A percentile compares a stretch with the other conserved stretches of the same genome.
Conservation (phyloP, 179 eudicot genomes). For the Silene noctiflora region DNA sequence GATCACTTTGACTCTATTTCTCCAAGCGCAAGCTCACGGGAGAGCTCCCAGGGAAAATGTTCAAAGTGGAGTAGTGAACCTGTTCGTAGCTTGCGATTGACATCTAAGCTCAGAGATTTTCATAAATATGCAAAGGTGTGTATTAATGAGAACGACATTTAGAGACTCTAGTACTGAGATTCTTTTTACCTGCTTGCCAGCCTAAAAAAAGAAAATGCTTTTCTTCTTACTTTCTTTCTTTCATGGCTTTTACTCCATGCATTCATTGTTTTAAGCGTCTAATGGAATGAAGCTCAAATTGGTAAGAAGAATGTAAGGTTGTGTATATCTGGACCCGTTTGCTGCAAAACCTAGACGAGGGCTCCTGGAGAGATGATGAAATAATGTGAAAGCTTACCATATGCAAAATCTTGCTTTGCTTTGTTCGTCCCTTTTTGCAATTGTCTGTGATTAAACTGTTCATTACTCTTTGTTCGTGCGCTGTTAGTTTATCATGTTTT, state of each 20-base stretch:
- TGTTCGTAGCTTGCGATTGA: constrained; percentile 72
- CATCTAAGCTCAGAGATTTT: constrained; percentile 90
- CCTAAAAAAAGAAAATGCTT: not conserved
- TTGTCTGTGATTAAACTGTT: not conserved
- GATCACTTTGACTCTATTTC: constrained; percentile 59
- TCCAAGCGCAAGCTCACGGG: constrained; percentile 66
- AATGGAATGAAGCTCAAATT: not conserved
- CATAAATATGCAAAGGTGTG: constrained; percentile 90
- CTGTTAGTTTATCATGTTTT: not conserved
- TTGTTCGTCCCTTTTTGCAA: not conserved
- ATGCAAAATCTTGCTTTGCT: not conserved
- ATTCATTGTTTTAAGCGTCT: too few relatives aligned
- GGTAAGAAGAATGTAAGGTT: not conserved
- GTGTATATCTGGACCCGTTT: not conserved
- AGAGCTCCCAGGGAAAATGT: constrained; percentile 62
- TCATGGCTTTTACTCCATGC: not conserved
- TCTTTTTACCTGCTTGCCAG: not conserved
- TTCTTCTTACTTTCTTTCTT: not conserved
- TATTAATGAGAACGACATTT: constrained; percentile 3
- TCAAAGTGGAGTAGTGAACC: constrained; percentile 69
- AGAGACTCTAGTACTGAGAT: not conserved
- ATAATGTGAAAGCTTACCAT: not conserved
- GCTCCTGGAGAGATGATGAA: not conserved
- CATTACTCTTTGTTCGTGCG: not conserved
- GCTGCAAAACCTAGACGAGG: not conserved